phyloP scores from a whole-genome alignment of 176 grass and related monocot genomes.

The Themeda triandra region DNA sequence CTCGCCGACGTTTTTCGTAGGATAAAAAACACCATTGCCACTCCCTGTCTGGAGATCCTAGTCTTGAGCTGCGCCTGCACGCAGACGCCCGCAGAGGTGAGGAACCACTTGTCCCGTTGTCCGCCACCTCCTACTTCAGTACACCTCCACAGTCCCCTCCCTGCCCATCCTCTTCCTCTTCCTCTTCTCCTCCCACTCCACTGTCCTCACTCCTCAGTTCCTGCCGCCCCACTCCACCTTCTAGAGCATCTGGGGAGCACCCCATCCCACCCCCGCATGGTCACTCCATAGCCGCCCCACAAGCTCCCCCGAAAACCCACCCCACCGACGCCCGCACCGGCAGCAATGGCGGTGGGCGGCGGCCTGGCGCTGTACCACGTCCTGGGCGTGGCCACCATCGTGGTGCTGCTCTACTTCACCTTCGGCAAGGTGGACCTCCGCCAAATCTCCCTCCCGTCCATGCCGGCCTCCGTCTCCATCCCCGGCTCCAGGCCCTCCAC shows the following conservation, averaged over 20 bases:
- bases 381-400: slow-evolving; percentile 59
- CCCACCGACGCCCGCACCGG: neutral
- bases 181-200: neutral
- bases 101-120: slow-evolving; percentile 11
- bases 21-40: neutral
- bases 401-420: slow-evolving; percentile 74
- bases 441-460: slow-evolving; percentile 16
- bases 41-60: neutral
- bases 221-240: slow-evolving; percentile 22
- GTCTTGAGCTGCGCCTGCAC: neutral
- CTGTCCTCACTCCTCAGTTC: neutral
- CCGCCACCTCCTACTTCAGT: neutral
- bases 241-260: slow-evolving; percentile 5
- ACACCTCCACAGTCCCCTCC: neutral
- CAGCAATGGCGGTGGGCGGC: slow-evolving; percentile 55
- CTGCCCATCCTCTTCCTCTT: neutral
- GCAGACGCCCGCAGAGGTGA: neutral
- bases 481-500: neutral
- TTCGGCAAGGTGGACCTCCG: slow-evolving; percentile 56
- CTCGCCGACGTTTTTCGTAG: neutral
- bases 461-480: neutral
- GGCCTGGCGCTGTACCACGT: slow-evolving; percentile 63
- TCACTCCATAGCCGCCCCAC: neutral
- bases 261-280: slow-evolving; percentile 24
- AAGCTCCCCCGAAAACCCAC: neutral